These are phyloP conservation scores for Penicillium sp. DNA, from an alignment of 2,329 filamentous ascomycete species.

Conservation along the genomic window DNA sequence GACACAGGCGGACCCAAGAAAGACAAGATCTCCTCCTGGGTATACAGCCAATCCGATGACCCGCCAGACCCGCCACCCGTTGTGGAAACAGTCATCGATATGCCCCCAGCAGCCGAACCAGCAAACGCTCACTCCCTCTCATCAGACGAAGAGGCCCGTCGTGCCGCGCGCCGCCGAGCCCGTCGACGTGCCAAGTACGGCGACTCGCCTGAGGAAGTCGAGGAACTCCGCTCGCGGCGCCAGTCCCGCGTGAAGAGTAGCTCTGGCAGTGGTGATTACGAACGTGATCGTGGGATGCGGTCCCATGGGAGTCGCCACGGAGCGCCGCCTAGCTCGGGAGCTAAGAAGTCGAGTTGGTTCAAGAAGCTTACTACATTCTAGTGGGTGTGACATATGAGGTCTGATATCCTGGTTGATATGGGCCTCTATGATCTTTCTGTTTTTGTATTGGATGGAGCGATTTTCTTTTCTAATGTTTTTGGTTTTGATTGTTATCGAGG, in stretches of 20 bases:
- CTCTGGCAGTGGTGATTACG: constrained; percentile 40
- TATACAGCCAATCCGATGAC: constrained; percentile 46
- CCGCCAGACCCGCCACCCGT: constrained; percentile 47
- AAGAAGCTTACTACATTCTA: constrained; percentile 37
- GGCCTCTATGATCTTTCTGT: not conserved
- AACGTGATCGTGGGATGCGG: constrained; percentile 34
- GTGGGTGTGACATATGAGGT: not conserved
- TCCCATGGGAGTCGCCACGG: constrained; percentile 28
- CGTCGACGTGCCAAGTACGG: constrained; percentile 39
- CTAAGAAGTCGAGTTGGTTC: constrained; percentile 43
- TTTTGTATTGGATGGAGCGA: not conserved
- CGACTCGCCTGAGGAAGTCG: constrained; percentile 35
- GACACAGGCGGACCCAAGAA: constrained; percentile 17
- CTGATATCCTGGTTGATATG: not conserved
- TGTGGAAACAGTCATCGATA: constrained; percentile 45
- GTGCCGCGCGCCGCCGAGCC: constrained; percentile 35
- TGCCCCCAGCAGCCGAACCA: constrained; percentile 30
- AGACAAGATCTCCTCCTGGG: constrained; percentile 50
- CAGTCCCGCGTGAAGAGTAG: constrained; percentile 39
- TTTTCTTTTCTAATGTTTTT: not conserved
- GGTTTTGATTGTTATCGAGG: not conserved
- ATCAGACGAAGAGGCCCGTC: constrained; percentile 43
- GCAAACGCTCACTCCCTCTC: constrained; percentile 36
- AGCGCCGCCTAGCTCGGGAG: constrained; percentile 23
- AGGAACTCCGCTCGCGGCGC: constrained; percentile 34